Percentiles rank a stretch among this genome's conserved stretches.
phyloP scores from a whole-genome alignment of 352 stramenopile genomes.

The Pythium sukuiense region DNA sequence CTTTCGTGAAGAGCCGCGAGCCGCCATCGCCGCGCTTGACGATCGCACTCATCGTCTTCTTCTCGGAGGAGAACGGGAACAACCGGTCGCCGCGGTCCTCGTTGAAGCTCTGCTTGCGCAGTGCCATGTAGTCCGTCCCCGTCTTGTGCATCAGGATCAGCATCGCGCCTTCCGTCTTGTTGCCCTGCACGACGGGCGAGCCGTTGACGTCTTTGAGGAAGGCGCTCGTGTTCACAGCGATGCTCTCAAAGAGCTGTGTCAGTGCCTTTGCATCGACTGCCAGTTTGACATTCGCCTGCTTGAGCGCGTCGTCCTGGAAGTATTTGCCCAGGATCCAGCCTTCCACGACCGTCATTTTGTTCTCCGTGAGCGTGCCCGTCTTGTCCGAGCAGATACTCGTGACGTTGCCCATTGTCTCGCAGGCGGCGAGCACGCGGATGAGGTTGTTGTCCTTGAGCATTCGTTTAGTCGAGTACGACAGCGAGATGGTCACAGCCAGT shows the following conservation, averaged over 20 bases:
- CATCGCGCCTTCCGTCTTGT: constrained; percentile 85
- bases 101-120: constrained; percentile 58
- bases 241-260: constrained; percentile 47
- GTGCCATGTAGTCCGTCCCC: constrained; percentile 55
- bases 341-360: constrained; percentile 97
- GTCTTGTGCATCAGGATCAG: constrained; percentile 68
- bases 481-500: constrained; percentile 92
- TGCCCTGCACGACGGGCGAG: constrained; percentile 54
- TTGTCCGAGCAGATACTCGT: constrained; percentile 98
- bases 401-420: constrained; percentile 98
- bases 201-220: constrained; percentile 60
- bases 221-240: constrained; percentile 75
- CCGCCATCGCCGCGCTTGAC: constrained; percentile 38
- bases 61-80: constrained; percentile 81
- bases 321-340: constrained; percentile 78
- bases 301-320: constrained; percentile 51
- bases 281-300: constrained; percentile 35
- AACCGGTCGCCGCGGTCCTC: constrained; percentile 54
- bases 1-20: constrained; percentile 67
- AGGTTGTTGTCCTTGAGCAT: constrained; percentile 99
- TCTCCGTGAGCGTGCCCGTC: constrained; percentile 96
- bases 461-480: constrained; percentile 96
- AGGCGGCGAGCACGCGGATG: constrained; percentile 96
- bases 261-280: constrained; percentile 42
- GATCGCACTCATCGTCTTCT: constrained; percentile 80